Evolutionary conservation across 78 protist genomes (phyloP), one percentile per base, ranked within the genome.

Genomic region (Parvularia atlantis): DNA sequence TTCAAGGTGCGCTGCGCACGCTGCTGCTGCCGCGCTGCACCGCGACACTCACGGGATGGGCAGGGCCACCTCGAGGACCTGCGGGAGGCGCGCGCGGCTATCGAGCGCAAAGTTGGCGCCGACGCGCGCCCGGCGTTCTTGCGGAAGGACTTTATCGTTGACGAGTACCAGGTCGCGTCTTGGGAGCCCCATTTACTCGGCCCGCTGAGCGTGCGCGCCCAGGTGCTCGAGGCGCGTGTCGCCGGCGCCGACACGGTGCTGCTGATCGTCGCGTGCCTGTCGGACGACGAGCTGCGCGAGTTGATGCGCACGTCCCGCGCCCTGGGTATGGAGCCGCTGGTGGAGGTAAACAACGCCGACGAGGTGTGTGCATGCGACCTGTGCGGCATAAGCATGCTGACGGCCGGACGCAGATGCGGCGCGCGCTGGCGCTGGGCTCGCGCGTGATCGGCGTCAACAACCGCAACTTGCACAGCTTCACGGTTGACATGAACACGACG

Each of bases 241-340:
- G 20, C 46, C 54, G 81, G 89, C 30, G 85, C 84, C 0, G 85
- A 84, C 74, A 79, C 82, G 30, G 60, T 73, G 56, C 57, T 84
- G 46, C 78, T 84, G 26, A 84, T 84, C 62, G 89, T 84, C 28
- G 71, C 75, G 31, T 0, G 43, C 33, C 41, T 69, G n/a, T 5
- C 40, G 7, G 73, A 78, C 33, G 61, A 22, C n/a, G 16, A 24
- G 37, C n/a, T 61, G 14, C 0, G 13, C 0, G 44, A 6, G 13
- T 56, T 75, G 35, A 41, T 81, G 43, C n/a, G 0, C 0, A 48
- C 35, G 24, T 28, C 71, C 24, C 76, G 83, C 20, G 11, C 16
- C 0, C 73, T 73, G 20, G 83, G 83, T 16, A 73, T 83, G 83
- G 88, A 83, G 79, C 88, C 84, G 28, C 52, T 77, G 17, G 88